Percentiles rank a stretch among this genome's conserved stretches.
Conservation (phyloP, 2,329 filamentous ascomycete genomes). For the Xylariaceae sp. region DNA sequence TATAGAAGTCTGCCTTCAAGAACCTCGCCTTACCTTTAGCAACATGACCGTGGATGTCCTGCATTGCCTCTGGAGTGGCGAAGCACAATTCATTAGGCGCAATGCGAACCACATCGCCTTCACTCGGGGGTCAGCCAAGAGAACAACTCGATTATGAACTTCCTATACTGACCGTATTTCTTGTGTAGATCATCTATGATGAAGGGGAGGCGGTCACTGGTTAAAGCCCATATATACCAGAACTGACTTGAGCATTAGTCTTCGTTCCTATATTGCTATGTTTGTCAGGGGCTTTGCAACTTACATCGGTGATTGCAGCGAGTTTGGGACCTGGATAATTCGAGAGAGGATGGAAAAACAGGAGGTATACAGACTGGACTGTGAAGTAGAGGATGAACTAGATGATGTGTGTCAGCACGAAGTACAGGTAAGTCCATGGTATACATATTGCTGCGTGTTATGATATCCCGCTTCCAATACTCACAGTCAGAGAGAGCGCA, state of each 20-base stretch:
- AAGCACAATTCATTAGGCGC: slow-evolving; percentile 41
- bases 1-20: slow-evolving; percentile 17
- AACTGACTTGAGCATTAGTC: slow-evolving; percentile 8
- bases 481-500: slow-evolving; percentile 3
- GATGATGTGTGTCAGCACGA: background rate
- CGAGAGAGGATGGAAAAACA: slow-evolving; percentile 20
- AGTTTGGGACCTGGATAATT: slow-evolving; percentile 23
- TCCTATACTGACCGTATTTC: slow-evolving; percentile 18
- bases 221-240: slow-evolving; percentile 17
- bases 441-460: background rate
- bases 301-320: slow-evolving; percentile 19
- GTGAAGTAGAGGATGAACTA: slow-evolving; percentile 11
- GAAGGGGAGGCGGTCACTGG: slow-evolving; percentile 12
- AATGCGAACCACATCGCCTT: slow-evolving; percentile 36
- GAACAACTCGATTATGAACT: background rate
- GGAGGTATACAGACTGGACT: slow-evolving; percentile 5
- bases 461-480: background rate
- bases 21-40: slow-evolving; percentile 17
- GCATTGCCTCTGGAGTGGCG: slow-evolving; percentile 33
- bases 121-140: background rate
- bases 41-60: slow-evolving; percentile 35
- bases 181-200: slow-evolving; percentile 15
- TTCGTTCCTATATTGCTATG: background rate
- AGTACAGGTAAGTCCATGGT: background rate
- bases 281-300: background rate